Conservation (phyloP, 2,329 filamentous ascomycete genomes). For the Gremmenia infestans region DNA sequence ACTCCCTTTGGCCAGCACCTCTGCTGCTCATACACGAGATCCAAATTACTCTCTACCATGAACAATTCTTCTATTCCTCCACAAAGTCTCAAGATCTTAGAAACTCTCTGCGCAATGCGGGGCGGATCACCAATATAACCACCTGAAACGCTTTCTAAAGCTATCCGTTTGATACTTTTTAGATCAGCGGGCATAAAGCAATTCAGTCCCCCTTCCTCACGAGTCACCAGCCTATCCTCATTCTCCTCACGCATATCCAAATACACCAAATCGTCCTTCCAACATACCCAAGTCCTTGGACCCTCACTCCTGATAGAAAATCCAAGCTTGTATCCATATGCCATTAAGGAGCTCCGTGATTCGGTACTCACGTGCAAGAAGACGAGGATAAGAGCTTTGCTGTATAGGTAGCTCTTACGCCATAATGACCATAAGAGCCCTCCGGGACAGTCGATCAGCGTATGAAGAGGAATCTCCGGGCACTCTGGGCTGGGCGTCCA, state of each 20-base stretch:
- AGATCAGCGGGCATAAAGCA: not conserved
- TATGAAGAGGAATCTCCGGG: not conserved
- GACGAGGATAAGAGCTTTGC: constrained; percentile 17
- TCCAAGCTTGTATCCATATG: not conserved
- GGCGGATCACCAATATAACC: not conserved
- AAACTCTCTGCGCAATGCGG: not conserved
- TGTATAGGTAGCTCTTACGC: constrained; percentile 1
- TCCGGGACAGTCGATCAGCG: not conserved
- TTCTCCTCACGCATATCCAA: not conserved
- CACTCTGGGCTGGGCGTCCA: not conserved
- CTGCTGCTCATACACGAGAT: not conserved
- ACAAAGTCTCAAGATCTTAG: not conserved
- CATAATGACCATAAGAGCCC: not conserved
- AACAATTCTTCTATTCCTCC: not conserved
- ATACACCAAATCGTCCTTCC: not conserved
- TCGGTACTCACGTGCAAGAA: constrained; percentile 22
- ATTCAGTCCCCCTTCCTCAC: not conserved
- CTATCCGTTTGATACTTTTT: not conserved
- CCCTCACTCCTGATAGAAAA: not conserved
- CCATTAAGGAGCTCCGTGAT: constrained; percentile 12
- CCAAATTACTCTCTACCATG: not conserved
- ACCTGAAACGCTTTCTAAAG: not conserved
- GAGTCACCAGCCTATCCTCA: not conserved
- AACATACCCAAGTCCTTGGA: constrained; percentile 1
- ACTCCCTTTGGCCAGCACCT: too few species aligned